phyloP scores from a whole-genome alignment of 164 flowering plant genomes.

The Nelumbo lutea region DNA sequence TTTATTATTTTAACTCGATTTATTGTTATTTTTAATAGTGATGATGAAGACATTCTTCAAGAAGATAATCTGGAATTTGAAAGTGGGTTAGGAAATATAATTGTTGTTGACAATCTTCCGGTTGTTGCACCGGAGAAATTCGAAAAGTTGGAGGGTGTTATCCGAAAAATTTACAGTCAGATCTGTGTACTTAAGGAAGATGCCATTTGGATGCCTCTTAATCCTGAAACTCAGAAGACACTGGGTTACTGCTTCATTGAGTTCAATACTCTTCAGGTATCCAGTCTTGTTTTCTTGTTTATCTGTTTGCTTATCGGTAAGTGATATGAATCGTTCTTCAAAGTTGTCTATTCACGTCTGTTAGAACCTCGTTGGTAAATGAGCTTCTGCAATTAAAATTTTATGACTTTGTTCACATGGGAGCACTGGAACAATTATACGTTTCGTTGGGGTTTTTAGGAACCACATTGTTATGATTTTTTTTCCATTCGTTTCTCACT shows the following conservation, averaged over 20 bases:
- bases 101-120: constrained; percentile 84
- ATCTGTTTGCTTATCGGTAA: neutral
- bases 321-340: neutral
- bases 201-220: constrained; percentile 88
- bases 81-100: constrained; percentile 55
- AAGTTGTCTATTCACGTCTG: neutral
- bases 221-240: constrained; percentile 53
- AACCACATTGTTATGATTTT: too few relatives aligned
- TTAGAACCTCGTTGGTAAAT: neutral
- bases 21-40: constrained; percentile 44
- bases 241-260: constrained; percentile 86
- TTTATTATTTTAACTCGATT: neutral
- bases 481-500: too few relatives aligned
- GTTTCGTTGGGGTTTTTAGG: too few relatives aligned
- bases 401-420: too few relatives aligned
- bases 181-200: constrained; percentile 75
- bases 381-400: neutral
- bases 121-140: constrained; percentile 80
- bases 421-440: too few relatives aligned
- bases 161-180: constrained; percentile 77
- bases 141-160: constrained; percentile 79
- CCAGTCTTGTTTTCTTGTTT: neutral
- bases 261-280: constrained; percentile 81
- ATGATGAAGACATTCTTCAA: constrained; percentile 45
- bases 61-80: constrained; percentile 68